A percentile compares a stretch with the other conserved stretches of the same genome.
These are phyloP conservation scores for Trichomonas gallinae DNA, from an alignment of 208 protist species.

Conservation along the genomic window DNA sequence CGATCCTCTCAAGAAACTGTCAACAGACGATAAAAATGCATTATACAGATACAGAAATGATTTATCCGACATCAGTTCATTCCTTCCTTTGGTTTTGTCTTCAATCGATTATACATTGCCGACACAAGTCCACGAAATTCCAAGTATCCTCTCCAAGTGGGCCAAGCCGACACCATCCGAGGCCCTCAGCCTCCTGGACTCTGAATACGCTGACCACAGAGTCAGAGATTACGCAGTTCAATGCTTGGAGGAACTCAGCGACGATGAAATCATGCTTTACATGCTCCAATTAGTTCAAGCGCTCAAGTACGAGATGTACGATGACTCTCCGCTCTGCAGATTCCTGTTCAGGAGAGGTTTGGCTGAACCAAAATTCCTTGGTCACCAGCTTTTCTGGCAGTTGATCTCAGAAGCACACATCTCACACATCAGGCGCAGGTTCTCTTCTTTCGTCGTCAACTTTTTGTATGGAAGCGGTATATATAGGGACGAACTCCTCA, in stretches of 20 bases:
- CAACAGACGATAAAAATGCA: neutral
- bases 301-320: conserved; percentile 61
- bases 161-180: neutral
- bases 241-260: conserved; percentile 27
- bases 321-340: conserved; percentile 48
- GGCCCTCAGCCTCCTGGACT: conserved; percentile 54
- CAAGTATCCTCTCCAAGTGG: neutral
- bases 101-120: neutral
- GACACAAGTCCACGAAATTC: neutral
- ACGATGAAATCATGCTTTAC: conserved; percentile 31
- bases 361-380: conserved; percentile 51
- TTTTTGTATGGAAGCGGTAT: neutral
- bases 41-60: neutral
- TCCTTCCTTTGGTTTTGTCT: neutral
- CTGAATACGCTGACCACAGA: conserved; percentile 49
- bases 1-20: neutral
- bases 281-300: conserved; percentile 46
- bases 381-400: conserved; percentile 62
- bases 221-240: conserved; percentile 52
- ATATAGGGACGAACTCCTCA: neutral
- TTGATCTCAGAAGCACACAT: conserved; percentile 63
- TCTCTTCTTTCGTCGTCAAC: conserved; percentile 42
- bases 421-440: conserved; percentile 52
- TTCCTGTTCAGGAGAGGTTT: conserved; percentile 57
- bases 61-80: neutral